Evolutionary conservation across 352 stramenopile species (phyloP), one percentile per base, ranked within the genome.

Genomic region (Phytophthora tentaculata): DNA sequence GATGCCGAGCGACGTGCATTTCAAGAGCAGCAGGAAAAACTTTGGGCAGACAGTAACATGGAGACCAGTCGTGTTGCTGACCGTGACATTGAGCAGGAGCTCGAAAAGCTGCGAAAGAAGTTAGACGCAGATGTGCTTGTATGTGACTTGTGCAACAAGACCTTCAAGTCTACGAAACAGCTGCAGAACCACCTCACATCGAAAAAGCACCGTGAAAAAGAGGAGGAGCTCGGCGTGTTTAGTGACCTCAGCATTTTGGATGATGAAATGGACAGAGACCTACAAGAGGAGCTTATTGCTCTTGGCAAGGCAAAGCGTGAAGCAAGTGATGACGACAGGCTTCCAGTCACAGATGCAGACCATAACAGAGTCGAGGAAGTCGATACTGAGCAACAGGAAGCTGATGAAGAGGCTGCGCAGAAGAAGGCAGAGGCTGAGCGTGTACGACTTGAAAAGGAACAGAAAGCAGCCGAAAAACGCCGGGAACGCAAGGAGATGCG

Each of bases 141-240:
- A 5, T 96, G 88, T 52, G 84, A 94, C 48, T 65, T 96, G 56
- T 96, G 88, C 66, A 86, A 76, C 63, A 94, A 96, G 67, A 84
- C 75, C 4, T 96, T 96, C 74, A 94, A 92, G 76, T 93, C 86
- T 6, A 61, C 77, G 24, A 95, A 95, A 64, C 88, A 96, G 64
- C 73, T 95, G 20, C 67, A 89, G 43, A 94, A 94, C 64, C 86
- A 96, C 61, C 57, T 94, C 1, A 79, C 67, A 24, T 94, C 84
- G 4, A 96, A 93, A 49, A 96, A 94, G 55, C 88, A 96, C 54
- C 82, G 79, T 23, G 88, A 94, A 20, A 89, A 82, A 65, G 87
- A 94, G 57, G 43, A 81, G 12, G 79, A 91, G 29, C 69, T 94
- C n/a, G 83, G 85, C n/a, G 66, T 92, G 3, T 75, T 77, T 26